Evolutionary conservation across 306 rosid genomes (phyloP).

Genomic region (Sechiopsis laciniata): DNA sequence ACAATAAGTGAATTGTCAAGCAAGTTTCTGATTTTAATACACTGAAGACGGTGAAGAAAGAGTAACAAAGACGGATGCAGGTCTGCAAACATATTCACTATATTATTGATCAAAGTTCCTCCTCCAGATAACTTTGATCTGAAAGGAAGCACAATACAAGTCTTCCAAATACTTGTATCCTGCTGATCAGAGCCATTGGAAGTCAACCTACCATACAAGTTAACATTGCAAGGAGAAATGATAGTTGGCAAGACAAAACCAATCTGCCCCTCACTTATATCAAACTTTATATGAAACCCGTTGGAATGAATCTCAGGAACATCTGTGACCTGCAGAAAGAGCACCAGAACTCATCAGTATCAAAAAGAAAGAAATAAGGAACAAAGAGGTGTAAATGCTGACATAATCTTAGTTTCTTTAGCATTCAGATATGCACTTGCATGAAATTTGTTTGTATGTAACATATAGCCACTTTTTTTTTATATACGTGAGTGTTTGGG

Average conservation of each 20-base stretch:
- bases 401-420: background rate
- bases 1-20: conserved; percentile 57
- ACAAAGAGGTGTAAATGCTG: background rate
- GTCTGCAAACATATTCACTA: conserved; percentile 75
- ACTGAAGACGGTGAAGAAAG: conserved; percentile 86
- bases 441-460: background rate
- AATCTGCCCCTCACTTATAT: conserved; percentile 85
- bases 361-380: background rate
- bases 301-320: conserved; percentile 97
- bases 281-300: conserved; percentile 94
- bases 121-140: conserved; percentile 54
- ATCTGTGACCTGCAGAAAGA: conserved; percentile 72
- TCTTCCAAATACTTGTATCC: conserved; percentile 56
- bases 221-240: conserved; percentile 62
- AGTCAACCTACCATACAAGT: conserved; percentile 48
- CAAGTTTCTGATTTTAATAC: conserved; percentile 66
- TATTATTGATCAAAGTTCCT: conserved; percentile 48
- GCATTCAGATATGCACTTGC: background rate
- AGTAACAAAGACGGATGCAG: conserved; percentile 89
- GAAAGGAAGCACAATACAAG: conserved; percentile 92
- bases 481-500: no score
- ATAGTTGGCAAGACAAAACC: conserved; percentile 91
- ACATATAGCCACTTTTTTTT: no score
- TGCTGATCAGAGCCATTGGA: conserved; percentile 39
- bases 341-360: conserved; percentile 20